These are phyloP conservation scores for Tillandsia fasciculata DNA, from an alignment of 176 grass and related monocot genomes.

Conservation along the genomic window DNA sequence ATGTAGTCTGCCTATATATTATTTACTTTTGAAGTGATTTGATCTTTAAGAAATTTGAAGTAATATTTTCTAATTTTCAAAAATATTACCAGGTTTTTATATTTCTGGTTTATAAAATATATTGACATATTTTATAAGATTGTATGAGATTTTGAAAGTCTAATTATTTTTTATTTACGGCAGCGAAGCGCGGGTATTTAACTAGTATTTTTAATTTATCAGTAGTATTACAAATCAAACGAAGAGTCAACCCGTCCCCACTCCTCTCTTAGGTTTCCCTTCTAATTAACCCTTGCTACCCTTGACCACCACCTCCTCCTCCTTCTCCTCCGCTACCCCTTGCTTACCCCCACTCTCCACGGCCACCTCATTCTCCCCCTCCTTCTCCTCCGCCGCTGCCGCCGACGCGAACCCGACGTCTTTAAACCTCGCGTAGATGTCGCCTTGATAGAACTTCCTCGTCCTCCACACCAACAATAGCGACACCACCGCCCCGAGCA, in stretches of 20 bases:
- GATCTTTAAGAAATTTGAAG: too few relatives aligned
- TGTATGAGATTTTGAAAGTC: too few relatives aligned
- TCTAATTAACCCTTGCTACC: background rate
- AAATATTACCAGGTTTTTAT: too few relatives aligned
- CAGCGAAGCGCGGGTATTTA: too few relatives aligned
- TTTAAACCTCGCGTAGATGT: slow-evolving; percentile 67
- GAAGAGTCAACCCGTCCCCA: background rate
- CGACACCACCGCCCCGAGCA: slow-evolving; percentile 40
- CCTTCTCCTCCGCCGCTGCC: background rate
- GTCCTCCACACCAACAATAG: slow-evolving; percentile 64
- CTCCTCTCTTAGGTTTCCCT: background rate
- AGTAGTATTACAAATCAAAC: background rate
- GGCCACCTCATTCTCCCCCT: slow-evolving; percentile 11
- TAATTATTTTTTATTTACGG: too few relatives aligned
- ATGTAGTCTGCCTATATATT: too few relatives aligned
- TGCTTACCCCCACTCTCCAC: slow-evolving; percentile 4
- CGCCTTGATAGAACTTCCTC: slow-evolving; percentile 48
- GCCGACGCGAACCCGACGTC: background rate
- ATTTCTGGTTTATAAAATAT: too few relatives aligned
- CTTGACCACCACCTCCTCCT: background rate
- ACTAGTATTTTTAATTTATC: background rate
- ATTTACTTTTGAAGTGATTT: too few relatives aligned
- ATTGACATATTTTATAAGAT: too few relatives aligned
- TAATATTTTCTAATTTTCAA: too few relatives aligned
- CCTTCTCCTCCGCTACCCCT: background rate